Conservation (phyloP, 225 moss, liverwort and hornwort genomes). For the Neckera pumila region DNA sequence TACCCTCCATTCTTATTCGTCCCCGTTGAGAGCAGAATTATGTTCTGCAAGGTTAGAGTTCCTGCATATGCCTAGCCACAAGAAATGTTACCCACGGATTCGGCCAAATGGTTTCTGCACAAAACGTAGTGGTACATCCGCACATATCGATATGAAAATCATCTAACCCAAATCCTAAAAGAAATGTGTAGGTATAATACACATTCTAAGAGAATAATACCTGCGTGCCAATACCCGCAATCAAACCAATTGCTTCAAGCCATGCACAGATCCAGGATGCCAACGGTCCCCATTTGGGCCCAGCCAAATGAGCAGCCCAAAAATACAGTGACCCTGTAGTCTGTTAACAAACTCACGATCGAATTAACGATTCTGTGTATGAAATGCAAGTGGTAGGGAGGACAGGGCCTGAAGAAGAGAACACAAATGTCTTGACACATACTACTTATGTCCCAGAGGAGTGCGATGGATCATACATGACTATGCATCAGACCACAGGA, state of each 20-base stretch:
- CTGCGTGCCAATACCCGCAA: slow-evolving; percentile 90
- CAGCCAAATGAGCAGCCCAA: slow-evolving; percentile 89
- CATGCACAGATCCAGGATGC: slow-evolving; percentile 95
- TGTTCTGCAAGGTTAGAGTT: slow-evolving; percentile 68
- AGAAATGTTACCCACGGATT: background rate
- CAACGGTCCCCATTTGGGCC: slow-evolving; percentile 79
- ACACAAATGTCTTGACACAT: background rate
- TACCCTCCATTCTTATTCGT: slow-evolving; percentile 78
- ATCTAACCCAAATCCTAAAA: background rate
- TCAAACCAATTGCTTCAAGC: slow-evolving; percentile 85
- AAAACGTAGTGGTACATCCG: background rate
- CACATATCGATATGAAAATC: background rate
- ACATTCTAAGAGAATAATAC: slow-evolving; percentile 31
- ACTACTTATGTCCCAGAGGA: background rate
- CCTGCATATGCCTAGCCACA: slow-evolving; percentile 82
- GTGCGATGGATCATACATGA: background rate
- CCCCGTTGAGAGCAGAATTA: slow-evolving; percentile 62
- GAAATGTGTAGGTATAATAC: background rate
- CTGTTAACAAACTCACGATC: slow-evolving; percentile 13
- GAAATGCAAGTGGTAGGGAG: background rate
- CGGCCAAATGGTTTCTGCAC: background rate
- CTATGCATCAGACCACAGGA: background rate
- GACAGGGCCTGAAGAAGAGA: background rate
- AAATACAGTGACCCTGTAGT: slow-evolving; percentile 94
- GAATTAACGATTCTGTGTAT: background rate